These are phyloP conservation scores for Diaporthe eres DNA, from an alignment of 2,329 filamentous ascomycete genomes.

Conservation along the genomic window DNA sequence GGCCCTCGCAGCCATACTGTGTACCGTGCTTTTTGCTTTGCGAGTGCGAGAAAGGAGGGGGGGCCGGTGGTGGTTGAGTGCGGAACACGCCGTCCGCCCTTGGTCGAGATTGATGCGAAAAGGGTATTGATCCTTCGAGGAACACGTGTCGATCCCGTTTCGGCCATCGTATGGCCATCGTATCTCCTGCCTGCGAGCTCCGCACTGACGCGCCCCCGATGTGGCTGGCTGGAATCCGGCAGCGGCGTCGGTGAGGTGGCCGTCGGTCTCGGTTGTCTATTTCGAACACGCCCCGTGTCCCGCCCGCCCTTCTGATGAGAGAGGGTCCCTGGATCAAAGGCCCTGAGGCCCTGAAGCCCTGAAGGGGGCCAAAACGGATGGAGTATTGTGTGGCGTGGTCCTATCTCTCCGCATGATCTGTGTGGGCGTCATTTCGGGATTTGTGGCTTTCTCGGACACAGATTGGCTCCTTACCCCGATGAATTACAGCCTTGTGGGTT, in stretches of 20 bases:
- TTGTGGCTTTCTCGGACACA: neutral
- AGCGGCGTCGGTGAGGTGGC: constrained; percentile 30
- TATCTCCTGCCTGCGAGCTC: neutral
- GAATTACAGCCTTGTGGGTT: neutral
- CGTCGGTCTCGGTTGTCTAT: constrained; percentile 22
- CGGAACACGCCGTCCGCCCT: constrained; percentile 22
- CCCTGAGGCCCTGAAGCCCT: neutral
- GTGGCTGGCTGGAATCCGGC: constrained; percentile 20
- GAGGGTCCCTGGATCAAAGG: neutral
- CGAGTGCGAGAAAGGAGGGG: constrained; percentile 4
- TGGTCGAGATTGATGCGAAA: constrained; percentile 20
- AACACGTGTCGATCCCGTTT: constrained; percentile 34
- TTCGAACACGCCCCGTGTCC: constrained; percentile 17
- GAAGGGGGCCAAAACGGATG: neutral
- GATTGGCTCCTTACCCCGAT: too few species aligned
- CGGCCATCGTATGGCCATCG: constrained; percentile 32
- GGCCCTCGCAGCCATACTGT: neutral
- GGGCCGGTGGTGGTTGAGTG: neutral
- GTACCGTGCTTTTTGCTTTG: neutral
- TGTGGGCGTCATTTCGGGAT: constrained; percentile 11
- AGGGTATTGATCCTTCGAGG: constrained; percentile 31
- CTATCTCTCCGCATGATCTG: constrained; percentile 9
- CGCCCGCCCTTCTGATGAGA: neutral
- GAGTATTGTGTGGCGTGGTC: constrained; percentile 1
- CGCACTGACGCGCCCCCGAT: constrained; percentile 17